phyloP scores from a whole-genome alignment of 306 rosid species.

The Prunus armeniaca region DNA sequence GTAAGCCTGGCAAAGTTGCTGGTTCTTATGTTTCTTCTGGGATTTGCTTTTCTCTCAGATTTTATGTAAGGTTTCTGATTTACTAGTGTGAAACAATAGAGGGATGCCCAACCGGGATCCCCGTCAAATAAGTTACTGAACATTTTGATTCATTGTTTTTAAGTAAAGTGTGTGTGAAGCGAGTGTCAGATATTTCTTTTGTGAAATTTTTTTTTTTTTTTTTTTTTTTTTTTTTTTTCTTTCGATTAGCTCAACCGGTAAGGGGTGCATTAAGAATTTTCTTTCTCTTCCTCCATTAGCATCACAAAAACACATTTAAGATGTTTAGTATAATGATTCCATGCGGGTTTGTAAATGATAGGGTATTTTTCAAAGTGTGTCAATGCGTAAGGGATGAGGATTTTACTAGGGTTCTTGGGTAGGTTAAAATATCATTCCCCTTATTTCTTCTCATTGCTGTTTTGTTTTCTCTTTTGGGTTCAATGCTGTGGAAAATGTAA shows the following conservation, averaged over 20 bases:
- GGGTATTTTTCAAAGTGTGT: too few species aligned
- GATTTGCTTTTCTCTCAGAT: slow-evolving; percentile 46
- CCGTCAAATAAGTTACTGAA: slow-evolving; percentile 46
- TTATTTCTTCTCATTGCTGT: not conserved
- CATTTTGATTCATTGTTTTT: slow-evolving; percentile 35
- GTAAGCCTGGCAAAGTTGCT: slow-evolving; percentile 58
- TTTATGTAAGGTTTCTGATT: slow-evolving; percentile 60
- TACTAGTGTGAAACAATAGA: slow-evolving; percentile 43
- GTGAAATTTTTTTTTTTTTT: not conserved
- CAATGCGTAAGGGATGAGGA: too few species aligned
- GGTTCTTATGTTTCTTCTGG: slow-evolving; percentile 44
- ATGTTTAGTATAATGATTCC: too few species aligned
- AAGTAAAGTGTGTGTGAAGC: slow-evolving; percentile 20
- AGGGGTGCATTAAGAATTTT: too few species aligned
- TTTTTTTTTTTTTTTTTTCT: not conserved
- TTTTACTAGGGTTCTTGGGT: too few species aligned
- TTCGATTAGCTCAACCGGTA: too few species aligned
- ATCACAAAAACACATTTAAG: too few species aligned
- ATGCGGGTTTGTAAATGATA: too few species aligned
- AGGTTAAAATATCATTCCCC: too few species aligned
- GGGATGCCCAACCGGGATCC: slow-evolving; percentile 52
- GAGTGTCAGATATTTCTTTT: slow-evolving; percentile 12
- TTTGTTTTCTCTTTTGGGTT: not conserved
- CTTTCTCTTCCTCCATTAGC: too few species aligned
- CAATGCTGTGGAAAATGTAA: not conserved